Evolutionary conservation across 1,139 yeast species (phyloP).

Genomic region (Yamadazyma taylorii): DNA sequence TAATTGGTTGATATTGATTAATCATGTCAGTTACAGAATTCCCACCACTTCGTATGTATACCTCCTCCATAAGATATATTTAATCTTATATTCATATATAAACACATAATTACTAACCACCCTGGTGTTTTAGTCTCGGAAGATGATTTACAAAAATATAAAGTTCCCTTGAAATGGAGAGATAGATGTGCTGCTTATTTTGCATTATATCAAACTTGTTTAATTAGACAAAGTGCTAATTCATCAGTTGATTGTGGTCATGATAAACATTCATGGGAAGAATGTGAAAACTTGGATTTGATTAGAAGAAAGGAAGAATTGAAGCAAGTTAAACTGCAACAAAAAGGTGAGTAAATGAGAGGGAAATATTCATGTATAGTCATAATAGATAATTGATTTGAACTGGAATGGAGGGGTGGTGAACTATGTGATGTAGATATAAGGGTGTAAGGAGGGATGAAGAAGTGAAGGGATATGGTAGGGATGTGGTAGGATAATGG

Average conservation of each 20-base stretch:
- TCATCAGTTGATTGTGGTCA: slow-evolving; percentile 62
- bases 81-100: no score
- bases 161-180: slow-evolving; percentile 79
- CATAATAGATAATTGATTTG: not conserved
- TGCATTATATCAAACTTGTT: slow-evolving; percentile 54
- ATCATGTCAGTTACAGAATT: slow-evolving; percentile 47
- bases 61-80: no score
- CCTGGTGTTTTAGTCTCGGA: slow-evolving; percentile 64
- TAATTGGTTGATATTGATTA: slow-evolving; percentile 1
- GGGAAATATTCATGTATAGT: not conserved
- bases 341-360: slow-evolving; percentile 21
- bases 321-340: slow-evolving; percentile 52
- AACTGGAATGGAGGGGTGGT: no score
- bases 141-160: slow-evolving; percentile 80
- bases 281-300: slow-evolving; percentile 82
- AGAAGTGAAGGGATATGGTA: no score
- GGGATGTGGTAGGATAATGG: no score
- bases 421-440: no score
- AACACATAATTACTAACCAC: slow-evolving; percentile 17
- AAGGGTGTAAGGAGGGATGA: no score
- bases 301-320: slow-evolving; percentile 78
- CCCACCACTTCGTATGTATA: slow-evolving; percentile 54
- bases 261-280: slow-evolving; percentile 83
- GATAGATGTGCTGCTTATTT: slow-evolving; percentile 83
- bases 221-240: slow-evolving; percentile 48